Evolutionary conservation across 495 filamentous ascomycete species (phyloP), one percentile per base, ranked within the genome.

Genomic region (Parathielavia hyrcaniae): DNA sequence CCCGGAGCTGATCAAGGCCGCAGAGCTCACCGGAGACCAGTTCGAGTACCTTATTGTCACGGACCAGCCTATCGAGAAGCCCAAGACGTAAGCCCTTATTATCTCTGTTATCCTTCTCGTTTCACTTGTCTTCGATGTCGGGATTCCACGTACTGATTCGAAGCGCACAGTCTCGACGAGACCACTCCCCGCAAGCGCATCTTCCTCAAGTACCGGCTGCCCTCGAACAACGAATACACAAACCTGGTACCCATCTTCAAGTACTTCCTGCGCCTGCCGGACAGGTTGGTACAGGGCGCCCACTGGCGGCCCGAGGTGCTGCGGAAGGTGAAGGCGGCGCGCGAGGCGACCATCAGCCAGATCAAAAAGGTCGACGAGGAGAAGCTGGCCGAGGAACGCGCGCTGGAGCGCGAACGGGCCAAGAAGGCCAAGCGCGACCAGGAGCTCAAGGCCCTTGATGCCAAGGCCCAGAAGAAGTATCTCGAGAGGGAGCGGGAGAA

Each of bases 401-500:
- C 81, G 61, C 56, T 82, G 8, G 83, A 89, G 64, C 81, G 82
- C 17, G 93, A 97, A 71, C 89, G 88, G 79, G 74, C 81, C 64
- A 95, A 90, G 80, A 97, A 95, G 79, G 83, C 90, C 65, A 90
- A 95, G 80, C 79, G 93, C n/a, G 93, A 98, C 67, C 78, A 81
- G 50, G 79, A 85, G 73, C 75, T 98, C 52, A 88, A 86, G 66
- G 80, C 82, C 10, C 83, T 98, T 77, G 90, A 83, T 61, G 91
- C 92, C 19, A 91, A 96, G 64, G 90, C 93, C 65, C 93, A 97
- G 81, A 87, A 89, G 75, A 96, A 92, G 77, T 97, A 86, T 69
- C 77, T 98, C 53, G 95, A 97, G 58, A 88, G 85, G 70, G 93
- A 98, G 80, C 79, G 81, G 62, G 87, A 93, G 69, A 89, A 88